Percentiles rank a stretch among this genome's conserved stretches.
Evolutionary conservation across 1,284 basidiomycete genomes (phyloP).

Genomic region (Sanguinoderma infundibulare): DNA sequence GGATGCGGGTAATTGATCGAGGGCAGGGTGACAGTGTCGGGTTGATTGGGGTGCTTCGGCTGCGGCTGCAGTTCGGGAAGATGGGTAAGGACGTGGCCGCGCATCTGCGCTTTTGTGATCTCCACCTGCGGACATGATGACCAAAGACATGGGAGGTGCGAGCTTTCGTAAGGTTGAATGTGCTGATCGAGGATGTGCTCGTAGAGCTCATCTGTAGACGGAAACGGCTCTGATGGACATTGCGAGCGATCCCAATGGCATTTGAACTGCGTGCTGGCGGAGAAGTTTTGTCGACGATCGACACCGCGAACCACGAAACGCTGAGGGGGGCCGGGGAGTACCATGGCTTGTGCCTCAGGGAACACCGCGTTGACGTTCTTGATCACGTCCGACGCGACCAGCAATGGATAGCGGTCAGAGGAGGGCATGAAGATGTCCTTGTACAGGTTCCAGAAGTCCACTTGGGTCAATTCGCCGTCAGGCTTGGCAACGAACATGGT

Average conservation of each 20-base stretch:
- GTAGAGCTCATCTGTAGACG: conserved; percentile 62
- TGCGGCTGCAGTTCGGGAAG: conserved; percentile 58
- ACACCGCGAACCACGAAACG: conserved; percentile 85
- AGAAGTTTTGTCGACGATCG: conserved; percentile 61
- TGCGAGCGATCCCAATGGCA: conserved; percentile 70
- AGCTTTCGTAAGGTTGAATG: conserved; percentile 46
- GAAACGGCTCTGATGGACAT: conserved; percentile 53
- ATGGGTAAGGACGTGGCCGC: conserved; percentile 75
- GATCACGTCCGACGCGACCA: conserved; percentile 86
- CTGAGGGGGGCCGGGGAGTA: conserved; percentile 68
- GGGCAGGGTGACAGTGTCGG: conserved; percentile 69
- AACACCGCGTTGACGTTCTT: conserved; percentile 83
- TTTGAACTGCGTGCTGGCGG: conserved; percentile 60
- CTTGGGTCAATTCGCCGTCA: conserved; percentile 83
- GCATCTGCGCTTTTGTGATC: conserved; percentile 54
- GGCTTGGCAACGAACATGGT: conserved; percentile 72
- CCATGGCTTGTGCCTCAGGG: conserved; percentile 82
- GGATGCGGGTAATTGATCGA: conserved; percentile 57
- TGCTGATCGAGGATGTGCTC: conserved; percentile 66
- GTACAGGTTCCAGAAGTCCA: conserved; percentile 90
- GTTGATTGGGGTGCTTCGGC: conserved; percentile 65
- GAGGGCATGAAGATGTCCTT: conserved; percentile 69
- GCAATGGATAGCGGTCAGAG: conserved; percentile 57
- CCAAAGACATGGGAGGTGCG: conserved; percentile 66
- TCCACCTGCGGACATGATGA: conserved; percentile 56